Percentiles rank a stretch among this genome's conserved stretches.
Conservation (phyloP, 78 protist genomes). For the Dictyostelium firmibasis region DNA sequence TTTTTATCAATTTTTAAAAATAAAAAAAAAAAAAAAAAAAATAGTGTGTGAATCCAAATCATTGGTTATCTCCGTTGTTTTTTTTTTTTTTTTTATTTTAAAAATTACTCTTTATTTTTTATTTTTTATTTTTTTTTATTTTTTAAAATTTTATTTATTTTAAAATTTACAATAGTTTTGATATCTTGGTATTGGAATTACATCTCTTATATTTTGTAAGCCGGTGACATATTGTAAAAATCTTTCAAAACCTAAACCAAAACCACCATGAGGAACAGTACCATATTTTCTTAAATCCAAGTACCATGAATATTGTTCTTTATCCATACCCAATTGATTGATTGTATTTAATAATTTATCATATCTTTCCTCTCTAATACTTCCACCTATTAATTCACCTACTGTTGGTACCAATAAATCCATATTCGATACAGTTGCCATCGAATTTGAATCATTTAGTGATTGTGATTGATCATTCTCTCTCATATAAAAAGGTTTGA, state of each 20-base stretch:
- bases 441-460: slow-evolving; percentile 71
- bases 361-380: slow-evolving; percentile 87
- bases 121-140: neutral
- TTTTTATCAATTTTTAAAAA: no score
- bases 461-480: neutral
- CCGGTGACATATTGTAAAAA: slow-evolving; percentile 87
- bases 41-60: no score
- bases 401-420: slow-evolving; percentile 92
- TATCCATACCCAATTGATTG: slow-evolving; percentile 11
- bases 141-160: neutral
- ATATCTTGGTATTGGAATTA: slow-evolving; percentile 88
- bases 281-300: slow-evolving; percentile 90
- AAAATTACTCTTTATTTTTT: neutral
- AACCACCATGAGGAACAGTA: slow-evolving; percentile 93
- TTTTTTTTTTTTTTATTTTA: neutral
- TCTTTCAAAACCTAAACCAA: slow-evolving; percentile 94
- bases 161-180: slow-evolving; percentile 67
- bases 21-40: neutral
- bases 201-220: slow-evolving; percentile 88
- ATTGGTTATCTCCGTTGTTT: no score
- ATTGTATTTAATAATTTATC: slow-evolving; percentile 27
- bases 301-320: slow-evolving; percentile 70
- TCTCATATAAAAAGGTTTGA: slow-evolving; percentile 93
- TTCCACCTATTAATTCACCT: slow-evolving; percentile 96
- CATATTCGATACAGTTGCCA: slow-evolving; percentile 77